Evolutionary conservation across 768 basidiomycete genomes (phyloP), one percentile per base, ranked within the genome.

Genomic region (Boletus pseudopeckii): DNA sequence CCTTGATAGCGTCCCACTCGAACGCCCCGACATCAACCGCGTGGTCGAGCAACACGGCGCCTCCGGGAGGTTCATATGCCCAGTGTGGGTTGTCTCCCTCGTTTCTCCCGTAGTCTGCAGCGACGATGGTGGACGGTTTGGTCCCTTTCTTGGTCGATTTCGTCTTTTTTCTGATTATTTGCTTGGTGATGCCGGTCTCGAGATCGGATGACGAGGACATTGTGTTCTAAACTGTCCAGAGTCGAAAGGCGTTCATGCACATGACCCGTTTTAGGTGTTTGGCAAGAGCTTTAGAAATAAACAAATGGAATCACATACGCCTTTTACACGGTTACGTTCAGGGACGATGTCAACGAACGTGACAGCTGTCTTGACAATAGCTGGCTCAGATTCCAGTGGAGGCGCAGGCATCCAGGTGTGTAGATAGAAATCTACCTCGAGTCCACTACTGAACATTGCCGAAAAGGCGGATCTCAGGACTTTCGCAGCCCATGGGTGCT

Each of bases 341-440:
- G n/a, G 39, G 18, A 17, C 14, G 10, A 68, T 58, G 64, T 34
- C 34, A 1, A 40, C 28, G 33, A 26, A 34, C 5, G 32, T 53
- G 4, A 74, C 71, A 2, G 67, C 77, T 1, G 74, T 88, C 1
- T 65, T 92, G 50, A 87, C 88, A 0, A 90, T 92, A 8, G 88
- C 89, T 18, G 87, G 92, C 8, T 84, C 89, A 14, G 93, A 95
- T 63, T 82, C 85, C 2, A 81, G 88, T 30, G 91, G 90, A 22
- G 92, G 93, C 1, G 92, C 93, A 30, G 94, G 93, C 0, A 92
- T 97, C 24, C 93, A 95, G 75, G 90, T 87, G 57, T 58, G 71
- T 40, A 6, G 1, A 13, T 9, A 52, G 32, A 57, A 30, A 3
- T 30, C 5, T 28, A 13, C 13, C 53, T 7, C 33, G 7, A 24